Evolutionary conservation across 1,139 yeast genomes (phyloP).

Genomic region (Yamadazyma pseudoaaseri): DNA sequence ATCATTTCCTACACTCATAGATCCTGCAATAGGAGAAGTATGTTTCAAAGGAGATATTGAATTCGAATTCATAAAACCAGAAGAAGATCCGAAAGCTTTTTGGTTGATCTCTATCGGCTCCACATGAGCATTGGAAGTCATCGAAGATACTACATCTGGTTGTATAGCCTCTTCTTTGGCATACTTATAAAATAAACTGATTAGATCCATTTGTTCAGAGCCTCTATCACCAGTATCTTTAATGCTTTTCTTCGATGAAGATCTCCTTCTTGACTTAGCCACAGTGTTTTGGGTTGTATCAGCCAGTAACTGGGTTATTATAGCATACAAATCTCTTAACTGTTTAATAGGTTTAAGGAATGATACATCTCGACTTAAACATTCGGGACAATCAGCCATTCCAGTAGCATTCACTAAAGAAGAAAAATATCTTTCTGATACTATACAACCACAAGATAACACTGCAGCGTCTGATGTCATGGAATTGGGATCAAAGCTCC

Average conservation of each 20-base stretch:
- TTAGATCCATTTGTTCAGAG: constrained; percentile 33
- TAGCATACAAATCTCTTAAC: constrained; percentile 47
- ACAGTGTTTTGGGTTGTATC: constrained; percentile 4
- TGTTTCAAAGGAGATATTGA: constrained; percentile 18
- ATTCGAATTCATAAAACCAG: constrained; percentile 5
- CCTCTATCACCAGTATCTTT: constrained; percentile 14
- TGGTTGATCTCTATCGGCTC: constrained; percentile 1
- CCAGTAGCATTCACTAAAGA: constrained; percentile 18
- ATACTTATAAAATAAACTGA: constrained; percentile 39
- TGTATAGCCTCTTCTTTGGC: constrained; percentile 37
- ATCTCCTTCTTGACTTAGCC: constrained; percentile 17
- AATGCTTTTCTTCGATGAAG: constrained; percentile 23
- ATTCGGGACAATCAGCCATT: constrained; percentile 46
- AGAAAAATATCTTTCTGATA: constrained; percentile 49
- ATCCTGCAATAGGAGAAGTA: constrained; percentile 5
- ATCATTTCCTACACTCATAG: constrained; percentile 1
- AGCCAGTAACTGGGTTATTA: constrained; percentile 19
- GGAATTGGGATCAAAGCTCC: constrained; percentile 17
- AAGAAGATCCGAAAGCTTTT: not conserved
- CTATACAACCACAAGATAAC: constrained; percentile 69
- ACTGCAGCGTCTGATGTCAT: constrained; percentile 51
- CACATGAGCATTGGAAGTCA: constrained; percentile 3
- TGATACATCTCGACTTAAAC: constrained; percentile 29
- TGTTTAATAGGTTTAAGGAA: constrained; percentile 51
- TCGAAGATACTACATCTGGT: constrained; percentile 4